Conservation (phyloP, 257 asterid genomes). For the Ajuga chamaepitys region DNA sequence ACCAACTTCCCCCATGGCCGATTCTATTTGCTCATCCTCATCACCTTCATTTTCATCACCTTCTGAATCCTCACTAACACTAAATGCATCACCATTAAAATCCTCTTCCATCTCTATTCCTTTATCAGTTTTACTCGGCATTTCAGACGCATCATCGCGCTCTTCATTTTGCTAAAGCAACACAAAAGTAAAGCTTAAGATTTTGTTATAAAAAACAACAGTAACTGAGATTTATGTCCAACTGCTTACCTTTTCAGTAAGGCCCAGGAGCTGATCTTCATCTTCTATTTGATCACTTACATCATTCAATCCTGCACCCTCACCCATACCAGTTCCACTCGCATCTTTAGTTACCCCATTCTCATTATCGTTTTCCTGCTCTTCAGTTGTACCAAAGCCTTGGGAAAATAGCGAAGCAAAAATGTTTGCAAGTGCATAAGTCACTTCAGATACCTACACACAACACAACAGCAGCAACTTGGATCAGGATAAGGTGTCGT, state of each 20-base stretch:
- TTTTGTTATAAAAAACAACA: background rate
- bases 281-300: slow-evolving; percentile 83
- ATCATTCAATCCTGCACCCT: slow-evolving; percentile 76
- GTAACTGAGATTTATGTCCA: background rate
- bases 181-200: background rate
- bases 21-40: slow-evolving; percentile 64
- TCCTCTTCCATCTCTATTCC: slow-evolving; percentile 98
- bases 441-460: slow-evolving; percentile 57
- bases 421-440: slow-evolving; percentile 62
- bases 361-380: slow-evolving; percentile 35
- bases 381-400: slow-evolving; percentile 71
- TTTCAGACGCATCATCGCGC: slow-evolving; percentile 35
- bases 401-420: slow-evolving; percentile 60
- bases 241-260: slow-evolving; percentile 49
- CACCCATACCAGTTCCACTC: slow-evolving; percentile 92
- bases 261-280: slow-evolving; percentile 90
- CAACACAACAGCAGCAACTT: background rate
- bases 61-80: slow-evolving; percentile 76
- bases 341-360: slow-evolving; percentile 57
- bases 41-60: slow-evolving; percentile 48
- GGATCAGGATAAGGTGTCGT: slow-evolving; percentile 2
- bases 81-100: slow-evolving; percentile 49
- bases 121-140: slow-evolving; percentile 58
- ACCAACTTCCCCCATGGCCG: slow-evolving; percentile 82
- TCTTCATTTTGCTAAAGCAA: slow-evolving; percentile 55